Percentiles rank a stretch among this genome's conserved stretches.
These are phyloP conservation scores for Rhizophagus clarus DNA, from an alignment of 192 early-diverging fungal species.

Conservation along the genomic window DNA sequence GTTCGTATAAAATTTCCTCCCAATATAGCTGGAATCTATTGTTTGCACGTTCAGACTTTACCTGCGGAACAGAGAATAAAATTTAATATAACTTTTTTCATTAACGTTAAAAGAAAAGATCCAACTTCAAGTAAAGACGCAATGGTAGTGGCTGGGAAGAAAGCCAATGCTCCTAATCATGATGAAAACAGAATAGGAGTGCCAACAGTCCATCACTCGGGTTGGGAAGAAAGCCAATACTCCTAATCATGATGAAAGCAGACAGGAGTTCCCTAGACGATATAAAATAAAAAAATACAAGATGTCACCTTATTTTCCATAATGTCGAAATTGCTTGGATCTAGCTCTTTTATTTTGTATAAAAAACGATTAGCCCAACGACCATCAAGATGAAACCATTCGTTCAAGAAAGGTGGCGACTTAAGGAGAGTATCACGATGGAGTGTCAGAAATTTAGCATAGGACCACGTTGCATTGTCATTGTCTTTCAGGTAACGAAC, in stretches of 20 bases:
- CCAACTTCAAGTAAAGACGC: conserved; percentile 12
- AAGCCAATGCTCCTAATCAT: neutral
- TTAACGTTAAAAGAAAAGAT: conserved; percentile 13
- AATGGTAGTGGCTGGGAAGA: conserved; percentile 1
- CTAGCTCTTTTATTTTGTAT: too few relatives aligned
- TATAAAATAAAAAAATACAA: neutral
- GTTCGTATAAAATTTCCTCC: conserved; percentile 8
- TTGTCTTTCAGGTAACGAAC: too few relatives aligned
- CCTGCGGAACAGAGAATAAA: neutral
- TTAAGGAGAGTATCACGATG: too few relatives aligned
- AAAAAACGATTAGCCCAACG: too few relatives aligned
- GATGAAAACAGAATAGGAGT: conserved; percentile 10
- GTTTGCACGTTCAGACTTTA: conserved; percentile 10
- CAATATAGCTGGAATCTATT: conserved; percentile 15
- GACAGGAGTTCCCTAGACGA: neutral
- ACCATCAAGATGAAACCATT: too few relatives aligned
- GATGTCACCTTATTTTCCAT: too few relatives aligned
- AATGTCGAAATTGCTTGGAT: too few relatives aligned
- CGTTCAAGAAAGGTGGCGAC: too few relatives aligned
- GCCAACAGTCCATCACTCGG: neutral
- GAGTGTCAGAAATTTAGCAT: too few relatives aligned
- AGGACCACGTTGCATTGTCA: too few relatives aligned
- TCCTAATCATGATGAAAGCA: too few relatives aligned
- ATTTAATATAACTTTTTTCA: neutral
- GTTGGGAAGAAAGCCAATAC: too few relatives aligned